Percentiles rank a stretch among this genome's conserved stretches.
phyloP scores from a whole-genome alignment of 345 rosid species.

The Rhizophora apiculata region DNA sequence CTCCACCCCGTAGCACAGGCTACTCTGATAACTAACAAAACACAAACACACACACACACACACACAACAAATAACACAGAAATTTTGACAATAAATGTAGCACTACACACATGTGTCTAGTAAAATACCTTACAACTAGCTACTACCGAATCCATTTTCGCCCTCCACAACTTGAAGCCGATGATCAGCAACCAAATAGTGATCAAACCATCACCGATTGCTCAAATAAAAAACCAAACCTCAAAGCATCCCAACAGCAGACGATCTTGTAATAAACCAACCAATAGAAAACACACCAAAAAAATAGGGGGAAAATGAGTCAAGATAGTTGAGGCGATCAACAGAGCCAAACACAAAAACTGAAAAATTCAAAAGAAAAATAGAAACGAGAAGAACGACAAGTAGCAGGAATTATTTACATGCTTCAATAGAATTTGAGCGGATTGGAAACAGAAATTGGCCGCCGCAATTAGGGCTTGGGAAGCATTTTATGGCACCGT shows the following conservation, averaged over 20 bases:
- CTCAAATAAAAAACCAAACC: slow-evolving; percentile 19
- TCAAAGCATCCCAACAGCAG: slow-evolving; percentile 28
- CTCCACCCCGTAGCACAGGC: no score
- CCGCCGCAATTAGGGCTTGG: background rate
- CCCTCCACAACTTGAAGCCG: slow-evolving; percentile 19
- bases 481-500: background rate
- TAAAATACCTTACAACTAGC: slow-evolving; percentile 67
- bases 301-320: background rate
- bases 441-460: background rate
- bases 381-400: background rate
- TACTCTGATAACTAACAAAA: no score
- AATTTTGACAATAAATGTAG: background rate
- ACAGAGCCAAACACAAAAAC: background rate
- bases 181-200: slow-evolving; percentile 17
- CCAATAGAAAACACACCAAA: slow-evolving; percentile 18
- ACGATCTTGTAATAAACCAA: slow-evolving; percentile 33
- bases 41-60: no score
- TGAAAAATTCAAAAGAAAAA: background rate
- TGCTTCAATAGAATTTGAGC: background rate
- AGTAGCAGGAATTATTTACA: background rate
- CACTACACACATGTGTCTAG: background rate
- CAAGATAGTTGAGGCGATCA: background rate
- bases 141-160: slow-evolving; percentile 73
- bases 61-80: background rate
- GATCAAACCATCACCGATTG: slow-evolving; percentile 24